phyloP scores from a whole-genome alignment of 768 basidiomycete species.

The Neoboletus subvelutipes region DNA sequence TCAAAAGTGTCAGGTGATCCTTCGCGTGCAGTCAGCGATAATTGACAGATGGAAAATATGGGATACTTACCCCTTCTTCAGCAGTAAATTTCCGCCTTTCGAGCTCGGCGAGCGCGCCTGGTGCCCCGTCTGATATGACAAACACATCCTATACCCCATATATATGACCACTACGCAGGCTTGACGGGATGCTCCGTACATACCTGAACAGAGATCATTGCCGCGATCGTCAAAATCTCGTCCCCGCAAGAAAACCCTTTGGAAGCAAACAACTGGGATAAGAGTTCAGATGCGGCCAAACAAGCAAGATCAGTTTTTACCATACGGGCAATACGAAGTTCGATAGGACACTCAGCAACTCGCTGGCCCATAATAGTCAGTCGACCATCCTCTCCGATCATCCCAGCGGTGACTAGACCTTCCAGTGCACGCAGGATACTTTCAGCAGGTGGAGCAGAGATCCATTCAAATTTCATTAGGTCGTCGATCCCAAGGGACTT shows the following conservation, averaged over 20 bases:
- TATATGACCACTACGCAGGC: not conserved
- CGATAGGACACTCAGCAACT: constrained; percentile 93
- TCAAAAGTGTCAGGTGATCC: constrained; percentile 94
- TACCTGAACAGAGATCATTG: constrained; percentile 92
- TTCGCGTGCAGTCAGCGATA: constrained; percentile 29
- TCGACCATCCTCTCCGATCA: constrained; percentile 80
- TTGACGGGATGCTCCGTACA: constrained; percentile 7
- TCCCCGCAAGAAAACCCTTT: constrained; percentile 88
- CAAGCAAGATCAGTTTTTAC: constrained; percentile 42
- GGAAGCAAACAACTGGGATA: constrained; percentile 75
- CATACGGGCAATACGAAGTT: constrained; percentile 92
- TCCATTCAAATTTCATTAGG: constrained; percentile 95
- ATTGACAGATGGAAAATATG: not conserved
- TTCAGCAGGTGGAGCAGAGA: constrained; percentile 83
- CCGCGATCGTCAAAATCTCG: constrained; percentile 93
- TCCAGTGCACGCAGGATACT: constrained; percentile 85
- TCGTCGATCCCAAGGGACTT: constrained; percentile 96
- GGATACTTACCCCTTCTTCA: constrained; percentile 84
- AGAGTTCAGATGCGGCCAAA: constrained; percentile 1
- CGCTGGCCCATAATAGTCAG: constrained; percentile 76
- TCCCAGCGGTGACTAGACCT: constrained; percentile 73
- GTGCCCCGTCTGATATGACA: constrained; percentile 80
- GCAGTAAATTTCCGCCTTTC: constrained; percentile 96
- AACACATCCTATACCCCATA: constrained; percentile 71
- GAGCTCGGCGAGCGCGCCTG: constrained; percentile 84